phyloP scores from a whole-genome alignment of 2,329 filamentous ascomycete genomes.

The Lachnellula arida region DNA sequence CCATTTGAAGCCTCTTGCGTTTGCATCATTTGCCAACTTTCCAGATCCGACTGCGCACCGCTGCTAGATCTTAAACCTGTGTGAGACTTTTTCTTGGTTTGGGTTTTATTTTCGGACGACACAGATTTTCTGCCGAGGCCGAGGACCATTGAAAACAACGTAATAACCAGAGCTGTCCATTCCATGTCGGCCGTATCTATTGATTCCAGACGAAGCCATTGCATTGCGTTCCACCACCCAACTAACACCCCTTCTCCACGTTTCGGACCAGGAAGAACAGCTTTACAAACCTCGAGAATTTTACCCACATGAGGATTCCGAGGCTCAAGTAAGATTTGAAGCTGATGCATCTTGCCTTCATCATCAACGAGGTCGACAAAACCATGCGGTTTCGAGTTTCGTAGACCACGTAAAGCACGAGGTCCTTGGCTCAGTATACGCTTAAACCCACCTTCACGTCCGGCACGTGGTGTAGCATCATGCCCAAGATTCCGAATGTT shows the following conservation, averaged over 20 bases:
- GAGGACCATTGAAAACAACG: conserved; percentile 61
- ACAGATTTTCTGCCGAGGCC: conserved; percentile 45
- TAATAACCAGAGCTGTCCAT: conserved; percentile 64
- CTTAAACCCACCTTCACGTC: conserved; percentile 47
- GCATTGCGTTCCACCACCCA: conserved; percentile 69
- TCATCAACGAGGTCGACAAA: conserved; percentile 62
- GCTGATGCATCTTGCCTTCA: conserved; percentile 57
- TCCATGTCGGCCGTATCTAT: conserved; percentile 50
- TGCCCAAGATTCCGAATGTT: conserved; percentile 57
- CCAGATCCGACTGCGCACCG: conserved; percentile 34
- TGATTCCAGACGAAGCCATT: conserved; percentile 56
- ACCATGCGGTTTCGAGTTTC: conserved; percentile 54
- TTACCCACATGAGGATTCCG: conserved; percentile 56
- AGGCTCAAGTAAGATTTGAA: conserved; percentile 64
- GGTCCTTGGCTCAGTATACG: conserved; percentile 41
- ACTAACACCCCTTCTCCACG: conserved; percentile 57
- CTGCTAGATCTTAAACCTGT: conserved; percentile 44
- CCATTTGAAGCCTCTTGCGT: conserved; percentile 36
- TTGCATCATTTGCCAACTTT: conserved; percentile 45
- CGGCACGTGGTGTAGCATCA: conserved; percentile 45
- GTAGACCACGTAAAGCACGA: conserved; percentile 40
- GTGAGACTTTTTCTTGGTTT: conserved; percentile 35
- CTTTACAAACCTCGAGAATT: conserved; percentile 57
- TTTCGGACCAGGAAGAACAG: conserved; percentile 55
- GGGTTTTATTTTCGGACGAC: conserved; percentile 31